These are phyloP conservation scores for Somion occarium DNA, from an alignment of 1,284 basidiomycete species.

Conservation along the genomic window DNA sequence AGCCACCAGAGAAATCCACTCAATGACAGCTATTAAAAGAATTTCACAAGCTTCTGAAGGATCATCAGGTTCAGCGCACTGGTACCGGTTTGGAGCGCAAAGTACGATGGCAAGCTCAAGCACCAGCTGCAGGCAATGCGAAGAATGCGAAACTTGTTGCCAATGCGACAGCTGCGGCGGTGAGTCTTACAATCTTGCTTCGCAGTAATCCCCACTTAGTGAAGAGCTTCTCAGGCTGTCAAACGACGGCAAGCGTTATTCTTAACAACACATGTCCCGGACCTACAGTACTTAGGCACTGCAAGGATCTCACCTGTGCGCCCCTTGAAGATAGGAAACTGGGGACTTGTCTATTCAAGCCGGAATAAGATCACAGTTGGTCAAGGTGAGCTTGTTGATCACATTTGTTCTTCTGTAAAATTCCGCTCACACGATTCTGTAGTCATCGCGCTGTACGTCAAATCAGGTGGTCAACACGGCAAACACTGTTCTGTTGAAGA, in stretches of 20 bases:
- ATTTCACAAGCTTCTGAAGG: background rate
- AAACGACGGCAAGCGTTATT: background rate
- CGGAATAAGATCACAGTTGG: background rate
- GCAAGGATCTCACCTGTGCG: background rate
- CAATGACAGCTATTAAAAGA: background rate
- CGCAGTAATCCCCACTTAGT: background rate
- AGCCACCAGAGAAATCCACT: background rate
- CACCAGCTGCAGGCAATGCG: background rate
- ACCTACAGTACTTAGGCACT: background rate
- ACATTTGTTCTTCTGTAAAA: background rate
- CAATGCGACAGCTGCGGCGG: background rate
- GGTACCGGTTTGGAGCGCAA: background rate
- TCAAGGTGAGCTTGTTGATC: background rate
- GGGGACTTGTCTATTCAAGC: conserved; percentile 1
- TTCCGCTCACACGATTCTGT: background rate
- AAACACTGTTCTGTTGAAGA: conserved; percentile 8
- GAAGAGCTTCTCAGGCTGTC: background rate
- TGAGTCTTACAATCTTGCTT: background rate
- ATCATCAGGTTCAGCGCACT: background rate
- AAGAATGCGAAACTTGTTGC: background rate
- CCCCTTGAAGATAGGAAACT: background rate
- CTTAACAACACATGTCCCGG: background rate
- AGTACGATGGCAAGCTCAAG: background rate
- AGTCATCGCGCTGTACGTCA: conserved; percentile 3
- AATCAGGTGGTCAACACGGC: conserved; percentile 12